Percentiles rank a stretch among this genome's conserved stretches.
Conservation (phyloP, 148 eudicot species). For the Hydrangea macrophylla region DNA sequence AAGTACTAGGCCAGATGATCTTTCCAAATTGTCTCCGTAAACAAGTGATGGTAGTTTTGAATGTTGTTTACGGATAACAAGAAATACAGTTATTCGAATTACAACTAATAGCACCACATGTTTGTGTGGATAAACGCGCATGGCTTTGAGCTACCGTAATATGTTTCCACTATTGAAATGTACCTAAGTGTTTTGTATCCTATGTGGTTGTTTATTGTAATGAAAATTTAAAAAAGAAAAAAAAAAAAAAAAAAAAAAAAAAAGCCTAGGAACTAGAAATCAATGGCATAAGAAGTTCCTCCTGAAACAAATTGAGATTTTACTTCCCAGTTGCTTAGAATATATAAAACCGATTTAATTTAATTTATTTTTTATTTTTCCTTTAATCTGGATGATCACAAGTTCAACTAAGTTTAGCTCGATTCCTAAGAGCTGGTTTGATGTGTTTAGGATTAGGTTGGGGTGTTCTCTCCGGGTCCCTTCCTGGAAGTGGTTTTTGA, state of each 20-base stretch:
- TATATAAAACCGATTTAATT: no score
- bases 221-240: no score
- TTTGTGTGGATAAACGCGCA: background rate
- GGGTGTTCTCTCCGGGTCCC: background rate
- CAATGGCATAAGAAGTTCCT: no score
- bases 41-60: background rate
- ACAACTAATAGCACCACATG: background rate
- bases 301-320: no score
- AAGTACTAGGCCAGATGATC: no score
- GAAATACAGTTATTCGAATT: background rate
- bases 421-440: background rate
- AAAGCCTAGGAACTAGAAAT: no score
- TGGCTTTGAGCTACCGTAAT: background rate
- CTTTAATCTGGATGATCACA: background rate
- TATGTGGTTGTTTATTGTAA: no score
- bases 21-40: background rate
- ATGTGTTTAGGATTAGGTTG: background rate
- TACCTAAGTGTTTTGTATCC: no score
- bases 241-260: no score
- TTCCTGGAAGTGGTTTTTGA: background rate
- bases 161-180: no score
- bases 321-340: no score
- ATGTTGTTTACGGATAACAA: background rate
- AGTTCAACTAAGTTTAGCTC: background rate
- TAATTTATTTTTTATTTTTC: no score